Evolutionary conservation across 2,329 filamentous ascomycete genomes (phyloP).

Genomic region (Hypocrella siamensis): DNA sequence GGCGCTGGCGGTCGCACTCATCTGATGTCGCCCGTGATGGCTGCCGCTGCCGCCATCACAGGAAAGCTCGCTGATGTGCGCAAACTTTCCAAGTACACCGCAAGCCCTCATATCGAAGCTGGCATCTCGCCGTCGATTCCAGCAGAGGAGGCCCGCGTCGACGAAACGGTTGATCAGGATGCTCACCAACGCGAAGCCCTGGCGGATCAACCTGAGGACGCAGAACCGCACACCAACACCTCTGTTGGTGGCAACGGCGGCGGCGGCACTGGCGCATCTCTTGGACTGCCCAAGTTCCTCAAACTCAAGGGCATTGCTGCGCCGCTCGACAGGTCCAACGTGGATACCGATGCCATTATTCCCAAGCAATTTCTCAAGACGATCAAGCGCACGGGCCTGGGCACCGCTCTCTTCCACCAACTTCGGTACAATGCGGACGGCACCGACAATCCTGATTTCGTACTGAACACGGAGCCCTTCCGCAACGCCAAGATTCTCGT

Average conservation of each 20-base stretch:
- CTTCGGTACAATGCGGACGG: conserved; percentile 65
- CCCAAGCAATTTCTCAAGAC: conserved; percentile 99
- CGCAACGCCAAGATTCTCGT: conserved; percentile 76
- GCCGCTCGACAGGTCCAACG: conserved; percentile 73
- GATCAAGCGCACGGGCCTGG: conserved; percentile 92
- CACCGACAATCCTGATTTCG: conserved; percentile 61
- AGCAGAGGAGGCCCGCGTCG: conserved; percentile 30
- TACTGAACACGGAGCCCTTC: conserved; percentile 85
- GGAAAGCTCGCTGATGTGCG: conserved; percentile 89
- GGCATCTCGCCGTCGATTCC: conserved; percentile 19
- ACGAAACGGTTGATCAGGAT: conserved; percentile 35
- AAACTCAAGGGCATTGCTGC: conserved; percentile 76
- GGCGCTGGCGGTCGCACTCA: conserved; percentile 84
- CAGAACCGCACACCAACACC: conserved; percentile 48
- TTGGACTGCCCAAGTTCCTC: conserved; percentile 71
- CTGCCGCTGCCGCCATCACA: conserved; percentile 74
- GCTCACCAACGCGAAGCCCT: conserved; percentile 37
- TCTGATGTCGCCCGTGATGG: conserved; percentile 95
- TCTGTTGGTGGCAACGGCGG: conserved; percentile 20
- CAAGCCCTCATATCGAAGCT: conserved; percentile 44
- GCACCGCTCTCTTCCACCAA: conserved; percentile 71
- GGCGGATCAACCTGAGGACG: conserved; percentile 46
- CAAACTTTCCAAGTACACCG: conserved; percentile 49
- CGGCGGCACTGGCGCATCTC: conserved; percentile 19
- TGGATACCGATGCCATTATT: conserved; percentile 98